Evolutionary conservation across 2,329 filamentous ascomycete species (phyloP).

Genomic region (Elsinoe batatas): DNA sequence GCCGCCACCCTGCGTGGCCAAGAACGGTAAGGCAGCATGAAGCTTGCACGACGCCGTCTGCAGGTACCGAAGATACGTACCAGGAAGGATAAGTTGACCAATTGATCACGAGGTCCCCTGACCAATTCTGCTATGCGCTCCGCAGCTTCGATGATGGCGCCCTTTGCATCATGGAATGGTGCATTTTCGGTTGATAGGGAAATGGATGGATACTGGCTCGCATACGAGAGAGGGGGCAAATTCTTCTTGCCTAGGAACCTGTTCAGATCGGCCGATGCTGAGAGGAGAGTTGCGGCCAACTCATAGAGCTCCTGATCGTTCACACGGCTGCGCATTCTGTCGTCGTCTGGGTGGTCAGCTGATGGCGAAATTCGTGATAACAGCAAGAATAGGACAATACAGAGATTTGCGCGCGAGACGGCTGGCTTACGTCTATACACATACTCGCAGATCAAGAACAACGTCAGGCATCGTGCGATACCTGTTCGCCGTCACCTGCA

Average conservation of each 20-base stretch:
- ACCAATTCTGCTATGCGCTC: slow-evolving; percentile 13
- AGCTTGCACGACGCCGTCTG: not conserved
- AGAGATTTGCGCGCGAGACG: not conserved
- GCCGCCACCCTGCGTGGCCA: slow-evolving; percentile 8
- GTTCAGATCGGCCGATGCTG: slow-evolving; percentile 13
- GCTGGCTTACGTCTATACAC: slow-evolving; percentile 12
- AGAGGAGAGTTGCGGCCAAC: slow-evolving; percentile 13
- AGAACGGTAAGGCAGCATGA: slow-evolving; percentile 5
- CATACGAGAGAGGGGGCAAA: slow-evolving; percentile 8
- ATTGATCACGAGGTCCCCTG: slow-evolving; percentile 11
- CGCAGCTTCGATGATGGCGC: slow-evolving; percentile 12
- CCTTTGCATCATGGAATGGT: slow-evolving; percentile 13
- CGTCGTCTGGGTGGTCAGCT: not conserved
- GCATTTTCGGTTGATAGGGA: slow-evolving; percentile 13
- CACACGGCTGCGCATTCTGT: slow-evolving; percentile 10
- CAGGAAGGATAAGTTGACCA: slow-evolving; percentile 13
- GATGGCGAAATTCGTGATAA: slow-evolving; percentile 2
- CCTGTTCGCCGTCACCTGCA: slow-evolving; percentile 4
- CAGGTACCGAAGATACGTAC: slow-evolving; percentile 2
- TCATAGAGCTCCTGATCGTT: slow-evolving; percentile 13
- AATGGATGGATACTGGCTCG: slow-evolving; percentile 7
- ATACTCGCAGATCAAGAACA: slow-evolving; percentile 8
- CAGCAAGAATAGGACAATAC: not conserved
- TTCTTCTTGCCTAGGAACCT: slow-evolving; percentile 12
- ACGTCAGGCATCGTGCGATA: not conserved